A percentile compares a stretch with the other conserved stretches of the same genome.
Evolutionary conservation across 2,329 filamentous ascomycete genomes (phyloP).

Genomic region (Phialocephala subalpina): DNA sequence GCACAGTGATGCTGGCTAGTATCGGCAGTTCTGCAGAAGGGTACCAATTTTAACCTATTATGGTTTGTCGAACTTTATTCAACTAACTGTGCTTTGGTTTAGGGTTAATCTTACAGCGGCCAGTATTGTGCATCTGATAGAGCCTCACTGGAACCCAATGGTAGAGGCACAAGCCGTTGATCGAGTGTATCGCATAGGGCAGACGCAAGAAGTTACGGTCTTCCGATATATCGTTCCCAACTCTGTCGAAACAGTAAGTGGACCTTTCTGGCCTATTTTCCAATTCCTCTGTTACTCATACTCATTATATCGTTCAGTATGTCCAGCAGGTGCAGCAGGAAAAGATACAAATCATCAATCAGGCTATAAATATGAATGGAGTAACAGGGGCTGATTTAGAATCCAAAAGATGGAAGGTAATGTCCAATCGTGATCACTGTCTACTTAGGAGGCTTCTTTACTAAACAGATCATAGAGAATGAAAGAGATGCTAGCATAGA

Average conservation of each 20-base stretch:
- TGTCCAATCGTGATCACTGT: background rate
- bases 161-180: slow-evolving; percentile 42
- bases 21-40: slow-evolving; percentile 18
- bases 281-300: too few relatives aligned
- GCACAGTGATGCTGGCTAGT: slow-evolving; percentile 14
- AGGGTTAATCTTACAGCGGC: slow-evolving; percentile 33
- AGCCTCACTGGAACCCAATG: slow-evolving; percentile 45
- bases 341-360: slow-evolving; percentile 12
- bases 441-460: slow-evolving; percentile 3
- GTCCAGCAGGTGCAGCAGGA: slow-evolving; percentile 17
- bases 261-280: background rate
- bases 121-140: slow-evolving; percentile 37
- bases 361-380: background rate
- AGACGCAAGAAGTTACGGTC: slow-evolving; percentile 36
- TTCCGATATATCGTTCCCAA: slow-evolving; percentile 32
- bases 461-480: slow-evolving; percentile 9
- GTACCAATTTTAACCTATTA: slow-evolving; percentile 8
- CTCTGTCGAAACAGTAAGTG: slow-evolving; percentile 14
- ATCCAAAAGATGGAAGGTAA: slow-evolving; percentile 14
- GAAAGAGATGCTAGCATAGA: slow-evolving; percentile 13
- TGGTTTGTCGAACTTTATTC: slow-evolving; percentile 12
- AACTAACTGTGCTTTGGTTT: slow-evolving; percentile 2
- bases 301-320: slow-evolving; percentile 2
- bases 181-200: slow-evolving; percentile 37
- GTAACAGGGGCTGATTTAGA: slow-evolving; percentile 3